phyloP scores from a whole-genome alignment of 768 basidiomycete genomes.

The Hericium coralloides region DNA sequence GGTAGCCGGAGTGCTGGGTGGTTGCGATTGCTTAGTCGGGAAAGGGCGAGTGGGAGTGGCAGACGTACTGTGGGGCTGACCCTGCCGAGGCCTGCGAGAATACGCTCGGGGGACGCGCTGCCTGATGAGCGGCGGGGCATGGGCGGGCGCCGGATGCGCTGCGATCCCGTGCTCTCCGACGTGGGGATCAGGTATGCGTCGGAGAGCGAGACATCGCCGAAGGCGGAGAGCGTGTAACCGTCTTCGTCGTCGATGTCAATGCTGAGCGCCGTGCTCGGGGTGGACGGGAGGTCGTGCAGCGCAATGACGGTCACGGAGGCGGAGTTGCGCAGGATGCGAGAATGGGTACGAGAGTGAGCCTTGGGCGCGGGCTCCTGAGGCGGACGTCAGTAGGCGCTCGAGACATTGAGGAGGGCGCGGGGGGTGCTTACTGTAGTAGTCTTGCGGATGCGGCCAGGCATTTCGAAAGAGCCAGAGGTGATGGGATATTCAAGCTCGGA shows the following conservation, averaged over 20 bases:
- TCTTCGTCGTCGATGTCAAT: conserved; percentile 12
- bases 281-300: neutral
- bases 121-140: neutral
- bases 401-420: too few relatives aligned
- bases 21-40: neutral
- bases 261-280: neutral
- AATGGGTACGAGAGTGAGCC: neutral
- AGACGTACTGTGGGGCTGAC: conserved; percentile 4
- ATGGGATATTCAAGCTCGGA: too few relatives aligned
- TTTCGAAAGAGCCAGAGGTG: too few relatives aligned
- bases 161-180: conserved; percentile 1
- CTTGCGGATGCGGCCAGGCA: too few relatives aligned
- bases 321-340: conserved; percentile 1
- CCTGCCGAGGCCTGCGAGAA: neutral
- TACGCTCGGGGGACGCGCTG: neutral
- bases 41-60: neutral
- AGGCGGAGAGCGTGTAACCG: conserved; percentile 11
- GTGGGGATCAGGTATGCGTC: conserved; percentile 2
- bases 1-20: conserved; percentile 1
- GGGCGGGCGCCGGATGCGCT: conserved; percentile 12
- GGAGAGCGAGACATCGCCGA: conserved; percentile 4
- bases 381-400: too few relatives aligned
- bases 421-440: too few relatives aligned
- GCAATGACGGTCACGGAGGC: neutral
- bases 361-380: too few relatives aligned